phyloP scores from a whole-genome alignment of 805 yeast species.

The Suhomyces emberorum region DNA sequence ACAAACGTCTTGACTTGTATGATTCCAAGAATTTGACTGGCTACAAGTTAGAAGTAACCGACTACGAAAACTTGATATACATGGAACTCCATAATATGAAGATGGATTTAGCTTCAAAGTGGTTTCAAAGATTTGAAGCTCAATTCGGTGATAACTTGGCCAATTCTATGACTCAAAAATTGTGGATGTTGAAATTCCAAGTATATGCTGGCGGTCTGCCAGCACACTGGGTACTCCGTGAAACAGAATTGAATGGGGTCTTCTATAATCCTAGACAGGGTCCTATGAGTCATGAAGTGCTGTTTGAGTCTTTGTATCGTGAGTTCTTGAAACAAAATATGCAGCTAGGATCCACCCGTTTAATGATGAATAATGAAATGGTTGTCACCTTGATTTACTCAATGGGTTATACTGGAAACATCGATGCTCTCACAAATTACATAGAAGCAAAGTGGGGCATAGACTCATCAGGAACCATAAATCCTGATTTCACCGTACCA shows the following conservation, averaged over 20 bases:
- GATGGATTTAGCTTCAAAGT: constrained; percentile 37
- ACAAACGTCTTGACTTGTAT: constrained; percentile 16
- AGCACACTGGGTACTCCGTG: constrained; percentile 26
- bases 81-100: constrained; percentile 36
- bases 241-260: constrained; percentile 15
- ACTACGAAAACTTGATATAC: constrained; percentile 37
- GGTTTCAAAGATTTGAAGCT: constrained; percentile 34
- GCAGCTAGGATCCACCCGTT: constrained; percentile 3
- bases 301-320: constrained; percentile 21
- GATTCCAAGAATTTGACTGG: constrained; percentile 11
- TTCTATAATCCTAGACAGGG: constrained; percentile 19
- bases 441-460: constrained; percentile 34
- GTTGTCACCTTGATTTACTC: constrained; percentile 29
- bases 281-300: constrained; percentile 13
- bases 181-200: constrained; percentile 37
- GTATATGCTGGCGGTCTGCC: constrained; percentile 32
- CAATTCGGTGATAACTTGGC: constrained; percentile 15
- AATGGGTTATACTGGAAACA: constrained; percentile 27
- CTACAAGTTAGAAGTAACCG: constrained; percentile 18
- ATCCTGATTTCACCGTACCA: constrained; percentile 3
- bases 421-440: constrained; percentile 19
- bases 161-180: constrained; percentile 23
- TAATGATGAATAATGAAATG: constrained; percentile 19
- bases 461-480: constrained; percentile 18
- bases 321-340: constrained; percentile 19